Base-by-base conservation (phyloP, 106 monocot genomes). In the Dendrobium chrysotoxum region DNA sequence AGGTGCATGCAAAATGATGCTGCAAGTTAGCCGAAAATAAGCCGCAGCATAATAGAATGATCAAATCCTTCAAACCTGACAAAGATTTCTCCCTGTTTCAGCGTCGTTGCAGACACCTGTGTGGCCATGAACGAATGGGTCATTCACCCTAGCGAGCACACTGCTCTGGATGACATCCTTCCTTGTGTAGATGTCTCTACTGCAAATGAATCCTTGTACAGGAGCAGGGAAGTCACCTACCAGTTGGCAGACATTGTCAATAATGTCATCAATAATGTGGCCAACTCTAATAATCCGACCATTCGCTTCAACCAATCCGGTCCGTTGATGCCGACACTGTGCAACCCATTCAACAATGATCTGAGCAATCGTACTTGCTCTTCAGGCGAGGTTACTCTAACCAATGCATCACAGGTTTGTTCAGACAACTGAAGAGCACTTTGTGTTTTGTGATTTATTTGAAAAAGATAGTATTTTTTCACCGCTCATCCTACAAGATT, bases 41-140 rank as follows among this genome's bases (percentile, higher is more conserved):
- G 40, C 40, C 5, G 40, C 44, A 44, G 44, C 44, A 50, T 3
- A 13, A 50, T 50, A 15, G 15, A 35, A 50, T 13, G 13, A 50
- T 11, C 13, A 50, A 11, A 50, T 50, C 50, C 0, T 50, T 50
- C 50, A 50, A 50, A 15, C 61, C n/a, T 6, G n/a, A n/a, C 21
- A 61, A 61, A n/a, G 4, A 4, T 61, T 61, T 61, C 23, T 35
- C 70, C 28, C 35, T 35, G 31, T 83, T 42, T 67, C 85, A 94
- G 94, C 84, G 88, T 80, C 41, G 82, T 88, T 12, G 79, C 78
- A 25, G 94, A 94, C 47, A 85, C 94, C n/a, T 94, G 94, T 20
- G 80, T 86, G 13, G 81, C 92, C 3, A 92, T 94, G 94, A 81
- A 88, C 7, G 92, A 92, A 68, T 94, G 94, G 94, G 94, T 85